Conservation (phyloP, 106 monocot species). For the Iris macrosiphon region DNA sequence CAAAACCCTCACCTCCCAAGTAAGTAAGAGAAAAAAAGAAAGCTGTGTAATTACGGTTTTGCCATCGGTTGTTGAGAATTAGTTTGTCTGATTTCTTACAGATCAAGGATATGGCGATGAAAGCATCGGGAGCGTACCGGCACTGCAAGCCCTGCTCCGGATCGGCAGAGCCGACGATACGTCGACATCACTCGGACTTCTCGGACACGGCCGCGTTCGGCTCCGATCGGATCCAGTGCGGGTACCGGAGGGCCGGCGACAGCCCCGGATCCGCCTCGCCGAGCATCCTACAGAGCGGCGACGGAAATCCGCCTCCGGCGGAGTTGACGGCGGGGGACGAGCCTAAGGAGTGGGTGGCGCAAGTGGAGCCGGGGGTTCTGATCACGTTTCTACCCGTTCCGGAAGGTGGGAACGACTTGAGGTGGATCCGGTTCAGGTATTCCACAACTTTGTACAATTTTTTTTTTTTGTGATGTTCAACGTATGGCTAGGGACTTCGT, state of each 20-base stretch:
- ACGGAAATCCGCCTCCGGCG: no score
- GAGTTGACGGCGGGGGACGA: constrained; percentile 64
- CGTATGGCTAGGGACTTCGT: no score
- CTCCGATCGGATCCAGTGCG: constrained; percentile 62
- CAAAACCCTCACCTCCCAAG: constrained; percentile 79
- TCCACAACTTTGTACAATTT: no score
- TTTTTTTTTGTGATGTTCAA: no score
- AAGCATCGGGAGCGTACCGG: constrained; percentile 81
- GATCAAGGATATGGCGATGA: constrained; percentile 90
- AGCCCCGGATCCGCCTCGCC: constrained; percentile 59
- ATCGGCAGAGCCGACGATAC: constrained; percentile 15
- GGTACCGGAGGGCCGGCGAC: constrained; percentile 41
- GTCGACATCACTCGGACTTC: no score
- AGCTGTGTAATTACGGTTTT: no score
- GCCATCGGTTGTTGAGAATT: no score
- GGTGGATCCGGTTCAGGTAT: constrained; percentile 90
- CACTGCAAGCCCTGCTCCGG: constrained; percentile 72
- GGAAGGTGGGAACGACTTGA: constrained; percentile 84
- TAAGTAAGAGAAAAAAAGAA: not conserved
- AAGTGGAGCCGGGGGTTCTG: constrained; percentile 92
- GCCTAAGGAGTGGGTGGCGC: constrained; percentile 81
- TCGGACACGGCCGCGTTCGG: constrained; percentile 35
- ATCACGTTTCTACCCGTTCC: constrained; percentile 80
- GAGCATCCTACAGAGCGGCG: no score
- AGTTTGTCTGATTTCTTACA: no score